Evolutionary conservation across 1,284 basidiomycete genomes (phyloP).

Genomic region (Malassezia brasiliensis): DNA sequence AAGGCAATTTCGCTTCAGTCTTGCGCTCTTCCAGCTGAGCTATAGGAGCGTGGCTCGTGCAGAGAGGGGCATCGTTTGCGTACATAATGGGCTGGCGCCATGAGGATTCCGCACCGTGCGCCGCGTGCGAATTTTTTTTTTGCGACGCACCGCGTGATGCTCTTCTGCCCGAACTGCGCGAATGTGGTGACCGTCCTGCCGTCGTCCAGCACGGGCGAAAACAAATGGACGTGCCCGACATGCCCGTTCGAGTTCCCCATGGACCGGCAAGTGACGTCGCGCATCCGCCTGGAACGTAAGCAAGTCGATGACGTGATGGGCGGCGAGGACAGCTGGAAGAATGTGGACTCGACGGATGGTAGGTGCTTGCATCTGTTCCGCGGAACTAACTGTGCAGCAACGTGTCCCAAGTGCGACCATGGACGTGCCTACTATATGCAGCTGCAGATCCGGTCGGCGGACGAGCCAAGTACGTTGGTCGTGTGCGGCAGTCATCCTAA

Average conservation of each 20-base stretch:
- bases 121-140: background rate
- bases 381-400: constrained; percentile 15
- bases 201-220: constrained; percentile 55
- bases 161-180: constrained; percentile 90
- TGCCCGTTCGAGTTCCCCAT: constrained; percentile 94
- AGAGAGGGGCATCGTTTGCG: background rate
- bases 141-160: constrained; percentile 53
- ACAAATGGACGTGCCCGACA: constrained; percentile 86
- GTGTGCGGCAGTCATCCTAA: too few species aligned
- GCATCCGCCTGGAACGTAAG: constrained; percentile 30
- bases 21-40: constrained; percentile 23
- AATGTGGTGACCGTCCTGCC: constrained; percentile 64
- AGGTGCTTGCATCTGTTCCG: constrained; percentile 3
- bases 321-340: constrained; percentile 77
- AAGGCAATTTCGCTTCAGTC: constrained; percentile 17
- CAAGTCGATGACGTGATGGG: constrained; percentile 40
- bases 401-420: constrained; percentile 82
- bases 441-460: constrained; percentile 83
- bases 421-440: constrained; percentile 86
- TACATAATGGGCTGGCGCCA: background rate
- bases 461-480: constrained; percentile 44
- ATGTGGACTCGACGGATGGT: constrained; percentile 73
- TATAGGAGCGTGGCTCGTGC: constrained; percentile 12
- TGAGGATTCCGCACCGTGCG: background rate
- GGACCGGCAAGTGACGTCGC: constrained; percentile 57